phyloP scores from a whole-genome alignment of 192 early-diverging fungal species.

The Mortierella hygrophila region DNA sequence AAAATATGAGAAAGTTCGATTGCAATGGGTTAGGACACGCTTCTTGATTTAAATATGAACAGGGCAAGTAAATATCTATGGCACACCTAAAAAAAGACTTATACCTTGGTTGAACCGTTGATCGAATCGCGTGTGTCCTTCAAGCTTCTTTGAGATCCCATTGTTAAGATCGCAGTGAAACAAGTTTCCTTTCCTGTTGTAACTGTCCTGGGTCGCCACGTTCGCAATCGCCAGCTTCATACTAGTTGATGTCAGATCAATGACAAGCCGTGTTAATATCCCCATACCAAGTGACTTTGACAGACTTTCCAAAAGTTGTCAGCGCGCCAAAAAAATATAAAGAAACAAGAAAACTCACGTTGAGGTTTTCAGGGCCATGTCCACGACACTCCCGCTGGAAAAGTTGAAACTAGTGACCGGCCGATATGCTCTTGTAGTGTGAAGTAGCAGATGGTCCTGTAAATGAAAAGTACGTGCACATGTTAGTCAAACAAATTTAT shows the following conservation, averaged over 20 bases:
- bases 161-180: conserved; percentile 30
- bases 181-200: conserved; percentile 44
- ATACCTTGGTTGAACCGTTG: not conserved
- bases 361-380: conserved; percentile 35
- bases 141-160: conserved; percentile 6
- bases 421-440: conserved; percentile 8
- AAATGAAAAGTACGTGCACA: not conserved
- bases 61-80: too few species aligned
- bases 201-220: conserved; percentile 36
- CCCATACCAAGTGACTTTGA: not conserved
- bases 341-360: conserved; percentile 4
- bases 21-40: not conserved
- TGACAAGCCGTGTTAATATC: not conserved
- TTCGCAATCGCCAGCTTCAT: conserved; percentile 37
- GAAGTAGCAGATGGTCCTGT: conserved; percentile 20
- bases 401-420: conserved; percentile 38
- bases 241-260: not conserved
- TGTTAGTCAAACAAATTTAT: not conserved
- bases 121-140: conserved; percentile 13
- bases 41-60: not conserved
- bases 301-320: too few species aligned
- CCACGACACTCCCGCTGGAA: conserved; percentile 37
- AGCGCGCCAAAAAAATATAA: too few species aligned
- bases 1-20: not conserved
- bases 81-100: not conserved